phyloP scores from a whole-genome alignment of 78 protist genomes.

The Dictyostelium purpureum region DNA sequence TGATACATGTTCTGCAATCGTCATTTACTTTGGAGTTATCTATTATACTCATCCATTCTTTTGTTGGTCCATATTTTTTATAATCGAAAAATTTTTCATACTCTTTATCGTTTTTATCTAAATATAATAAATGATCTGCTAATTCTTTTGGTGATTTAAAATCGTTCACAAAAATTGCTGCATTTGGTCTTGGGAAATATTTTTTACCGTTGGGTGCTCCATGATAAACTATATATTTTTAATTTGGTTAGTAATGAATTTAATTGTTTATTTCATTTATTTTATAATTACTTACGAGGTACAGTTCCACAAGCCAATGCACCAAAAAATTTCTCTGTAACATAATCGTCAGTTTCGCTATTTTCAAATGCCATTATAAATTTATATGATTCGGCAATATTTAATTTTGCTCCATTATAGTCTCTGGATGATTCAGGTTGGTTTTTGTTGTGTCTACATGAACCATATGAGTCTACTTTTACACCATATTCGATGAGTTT shows the following conservation, averaged over 20 bases:
- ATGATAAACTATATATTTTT: constrained; percentile 21
- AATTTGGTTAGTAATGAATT: not conserved
- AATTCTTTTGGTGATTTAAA: constrained; percentile 26
- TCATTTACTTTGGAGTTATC: constrained; percentile 8
- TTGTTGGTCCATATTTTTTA: constrained; percentile 51
- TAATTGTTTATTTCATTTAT: not conserved
- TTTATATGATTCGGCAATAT: constrained; percentile 18
- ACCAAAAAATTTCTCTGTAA: constrained; percentile 85
- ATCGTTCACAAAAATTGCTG: constrained; percentile 50
- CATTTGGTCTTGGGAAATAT: constrained; percentile 27
- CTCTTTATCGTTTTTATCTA: constrained; percentile 40
- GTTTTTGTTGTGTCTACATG: constrained; percentile 35
- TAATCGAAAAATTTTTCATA: constrained; percentile 37
- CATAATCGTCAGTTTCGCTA: constrained; percentile 75
- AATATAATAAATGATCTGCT: constrained; percentile 1
- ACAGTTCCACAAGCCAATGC: constrained; percentile 36
- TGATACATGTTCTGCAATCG: constrained; percentile 36
- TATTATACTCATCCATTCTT: constrained; percentile 25
- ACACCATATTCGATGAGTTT: constrained; percentile 17
- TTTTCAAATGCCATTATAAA: constrained; percentile 83
- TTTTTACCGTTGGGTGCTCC: constrained; percentile 76
- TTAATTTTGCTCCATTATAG: constrained; percentile 50
- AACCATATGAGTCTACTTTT: constrained; percentile 66
- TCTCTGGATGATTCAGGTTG: not conserved
- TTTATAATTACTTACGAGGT: not conserved